Evolutionary conservation across 1,284 basidiomycete genomes (phyloP), one percentile per base, ranked within the genome.

Genomic region (Gymnopus androsaceus): DNA sequence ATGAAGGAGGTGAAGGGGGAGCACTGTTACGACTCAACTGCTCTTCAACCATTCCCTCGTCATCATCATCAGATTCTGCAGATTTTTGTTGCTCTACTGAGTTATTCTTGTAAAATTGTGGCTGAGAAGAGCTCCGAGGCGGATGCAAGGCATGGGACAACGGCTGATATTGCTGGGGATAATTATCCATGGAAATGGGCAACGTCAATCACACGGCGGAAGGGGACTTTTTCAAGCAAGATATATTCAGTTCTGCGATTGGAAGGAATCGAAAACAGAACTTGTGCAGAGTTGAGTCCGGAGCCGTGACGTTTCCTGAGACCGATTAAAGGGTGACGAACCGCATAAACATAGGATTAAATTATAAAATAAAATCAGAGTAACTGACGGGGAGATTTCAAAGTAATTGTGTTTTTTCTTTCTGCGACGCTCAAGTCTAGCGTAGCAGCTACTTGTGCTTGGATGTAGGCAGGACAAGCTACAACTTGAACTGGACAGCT

Each of bases 151-250:
- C 88, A 74, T 88, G 84, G 58, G 88, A 90, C 64, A 90, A 78
- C 41, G 88, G 85, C 61, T 88, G 87, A 73, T 90, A 90, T 66
- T 87, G 83, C 68, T 89, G 87, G 55, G 84, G 83, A 67, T 87
- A 7, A 7, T 11, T 86, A 72, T 87, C 86, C 86, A 88, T 88
- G 59, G 33, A 50, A 53, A 17, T 28, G n/a, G 25, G 30, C 33
- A 27, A 46, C 25, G 23, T 28, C 8, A 38, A 30, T 45, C 25
- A 47, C 33, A 46, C 40, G 21, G 36, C 4, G 17, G 12, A 30
- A 33, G 14, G 14, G 27, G n/a, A n/a, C 42, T 53, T 42, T 33
- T 38, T 12, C 6, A 14, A 36, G 33, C 31, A 46, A 28, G 31
- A 34, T 37, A 36, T 55, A 33, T 38, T 49, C 11, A 37, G 9